Evolutionary conservation across 2,329 filamentous ascomycete species (phyloP).

Genomic region (Hypomyces perniciosus): DNA sequence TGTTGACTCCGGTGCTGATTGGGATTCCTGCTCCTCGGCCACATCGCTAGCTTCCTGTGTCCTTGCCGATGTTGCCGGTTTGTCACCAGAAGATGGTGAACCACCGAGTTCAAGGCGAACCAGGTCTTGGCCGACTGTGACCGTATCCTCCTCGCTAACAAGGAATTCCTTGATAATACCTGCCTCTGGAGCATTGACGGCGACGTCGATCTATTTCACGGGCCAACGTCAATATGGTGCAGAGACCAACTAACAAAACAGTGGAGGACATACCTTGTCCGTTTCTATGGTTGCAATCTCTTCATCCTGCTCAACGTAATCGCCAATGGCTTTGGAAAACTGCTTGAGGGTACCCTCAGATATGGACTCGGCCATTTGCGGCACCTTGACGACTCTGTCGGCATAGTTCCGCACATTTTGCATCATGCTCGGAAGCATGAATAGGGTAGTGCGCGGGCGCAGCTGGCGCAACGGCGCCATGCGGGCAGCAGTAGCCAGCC

Average conservation of each 20-base stretch:
- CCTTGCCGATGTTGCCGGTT: conserved; percentile 24
- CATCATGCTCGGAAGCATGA: conserved; percentile 45
- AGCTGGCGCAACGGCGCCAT: conserved; percentile 8
- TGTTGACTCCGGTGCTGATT: conserved; percentile 1
- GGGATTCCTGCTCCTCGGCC: not conserved
- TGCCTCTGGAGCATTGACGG: conserved; percentile 87
- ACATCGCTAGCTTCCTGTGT: conserved; percentile 11
- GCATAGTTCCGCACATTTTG: conserved; percentile 60
- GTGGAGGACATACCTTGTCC: conserved; percentile 66
- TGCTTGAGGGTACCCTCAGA: conserved; percentile 96
- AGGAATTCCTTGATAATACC: conserved; percentile 90
- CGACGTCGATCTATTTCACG: conserved; percentile 73
- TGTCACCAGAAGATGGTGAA: not conserved
- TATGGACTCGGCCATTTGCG: conserved; percentile 97
- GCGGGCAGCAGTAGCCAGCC: conserved; percentile 3
- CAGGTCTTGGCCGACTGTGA: conserved; percentile 88
- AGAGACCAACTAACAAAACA: not conserved
- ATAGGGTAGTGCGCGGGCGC: conserved; percentile 17
- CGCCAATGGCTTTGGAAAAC: conserved; percentile 86
- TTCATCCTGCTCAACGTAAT: conserved; percentile 91
- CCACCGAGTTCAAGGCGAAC: conserved; percentile 73
- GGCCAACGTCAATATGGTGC: conserved; percentile 9
- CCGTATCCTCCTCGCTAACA: conserved; percentile 90
- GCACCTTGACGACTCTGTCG: conserved; percentile 85
- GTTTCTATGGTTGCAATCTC: conserved; percentile 99